Evolutionary conservation across 2,329 filamentous ascomycete genomes (phyloP).

Genomic region (Neofusicoccum kwambonambiense): DNA sequence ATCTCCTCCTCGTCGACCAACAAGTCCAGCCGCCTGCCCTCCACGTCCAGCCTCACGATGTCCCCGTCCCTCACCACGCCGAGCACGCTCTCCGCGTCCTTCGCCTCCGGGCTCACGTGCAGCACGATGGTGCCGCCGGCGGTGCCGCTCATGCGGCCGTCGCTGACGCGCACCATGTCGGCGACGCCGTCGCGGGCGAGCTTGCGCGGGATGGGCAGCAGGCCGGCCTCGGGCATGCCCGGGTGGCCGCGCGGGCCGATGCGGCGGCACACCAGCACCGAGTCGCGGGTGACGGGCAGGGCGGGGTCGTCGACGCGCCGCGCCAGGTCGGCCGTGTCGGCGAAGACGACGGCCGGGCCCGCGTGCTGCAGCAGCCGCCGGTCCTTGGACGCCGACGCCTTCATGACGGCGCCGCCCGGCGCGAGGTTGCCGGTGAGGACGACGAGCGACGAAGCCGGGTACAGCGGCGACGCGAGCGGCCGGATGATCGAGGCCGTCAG

Average conservation of each 20-base stretch:
- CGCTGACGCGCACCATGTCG: conserved; percentile 55
- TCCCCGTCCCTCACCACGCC: conserved; percentile 51
- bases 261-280: conserved; percentile 84
- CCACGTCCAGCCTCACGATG: conserved; percentile 47
- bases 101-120: conserved; percentile 55
- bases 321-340: conserved; percentile 77
- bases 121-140: conserved; percentile 56
- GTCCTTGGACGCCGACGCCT: conserved; percentile 92
- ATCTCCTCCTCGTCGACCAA: conserved; percentile 45
- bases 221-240: conserved; percentile 88
- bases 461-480: conserved; percentile 75
- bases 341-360: conserved; percentile 75
- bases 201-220: conserved; percentile 76
- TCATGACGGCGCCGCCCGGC: conserved; percentile 82
- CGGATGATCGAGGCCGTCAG: conserved; percentile 76
- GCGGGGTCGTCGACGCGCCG: conserved; percentile 67
- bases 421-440: conserved; percentile 83
- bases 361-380: conserved; percentile 63
- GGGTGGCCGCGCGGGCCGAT: conserved; percentile 88
- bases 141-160: conserved; percentile 57
- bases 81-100: conserved; percentile 47
- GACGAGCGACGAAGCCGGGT: conserved; percentile 76
- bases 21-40: conserved; percentile 42
- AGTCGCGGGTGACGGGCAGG: conserved; percentile 69
- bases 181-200: conserved; percentile 45